A percentile compares a stretch with the other conserved stretches of the same genome.
Evolutionary conservation across 768 basidiomycete species (phyloP).

Genomic region (Guyanaporus albipodus): DNA sequence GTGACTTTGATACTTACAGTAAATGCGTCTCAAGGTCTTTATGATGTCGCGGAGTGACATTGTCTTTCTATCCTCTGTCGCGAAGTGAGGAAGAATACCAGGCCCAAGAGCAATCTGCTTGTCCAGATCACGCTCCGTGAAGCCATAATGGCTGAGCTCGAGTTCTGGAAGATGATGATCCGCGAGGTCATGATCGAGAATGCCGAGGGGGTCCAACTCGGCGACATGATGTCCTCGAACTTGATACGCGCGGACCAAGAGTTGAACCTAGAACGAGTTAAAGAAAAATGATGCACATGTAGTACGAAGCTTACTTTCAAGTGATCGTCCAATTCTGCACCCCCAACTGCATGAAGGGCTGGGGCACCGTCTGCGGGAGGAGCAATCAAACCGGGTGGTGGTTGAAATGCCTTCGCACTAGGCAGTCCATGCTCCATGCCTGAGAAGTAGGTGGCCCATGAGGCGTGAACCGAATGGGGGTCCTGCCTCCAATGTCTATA

Average conservation of each 20-base stretch:
- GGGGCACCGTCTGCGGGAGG: constrained; percentile 78
- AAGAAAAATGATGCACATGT: background rate
- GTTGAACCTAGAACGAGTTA: constrained; percentile 68
- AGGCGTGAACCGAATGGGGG: constrained; percentile 86
- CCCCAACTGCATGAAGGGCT: constrained; percentile 60
- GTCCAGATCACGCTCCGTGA: constrained; percentile 89
- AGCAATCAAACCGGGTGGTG: constrained; percentile 72
- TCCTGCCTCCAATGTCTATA: constrained; percentile 90
- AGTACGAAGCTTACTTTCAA: constrained; percentile 62
- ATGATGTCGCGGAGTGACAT: constrained; percentile 94
- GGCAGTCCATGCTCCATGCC: constrained; percentile 87
- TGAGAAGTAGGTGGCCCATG: constrained; percentile 93
- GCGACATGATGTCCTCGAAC: constrained; percentile 97
- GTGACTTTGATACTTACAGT: constrained; percentile 58
- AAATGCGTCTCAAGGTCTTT: constrained; percentile 84
- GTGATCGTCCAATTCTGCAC: constrained; percentile 86
- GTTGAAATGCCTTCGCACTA: constrained; percentile 77
- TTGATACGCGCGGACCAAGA: constrained; percentile 97
- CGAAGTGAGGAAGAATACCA: constrained; percentile 94
- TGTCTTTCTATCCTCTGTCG: constrained; percentile 76
- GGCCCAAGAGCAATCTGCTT: constrained; percentile 94
- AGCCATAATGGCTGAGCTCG: constrained; percentile 91
- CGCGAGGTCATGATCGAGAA: constrained; percentile 84
- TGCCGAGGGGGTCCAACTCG: constrained; percentile 92
- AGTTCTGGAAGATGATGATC: constrained; percentile 81